These are phyloP conservation scores for Avicennia marina DNA, from an alignment of 257 asterid species.

Conservation along the genomic window DNA sequence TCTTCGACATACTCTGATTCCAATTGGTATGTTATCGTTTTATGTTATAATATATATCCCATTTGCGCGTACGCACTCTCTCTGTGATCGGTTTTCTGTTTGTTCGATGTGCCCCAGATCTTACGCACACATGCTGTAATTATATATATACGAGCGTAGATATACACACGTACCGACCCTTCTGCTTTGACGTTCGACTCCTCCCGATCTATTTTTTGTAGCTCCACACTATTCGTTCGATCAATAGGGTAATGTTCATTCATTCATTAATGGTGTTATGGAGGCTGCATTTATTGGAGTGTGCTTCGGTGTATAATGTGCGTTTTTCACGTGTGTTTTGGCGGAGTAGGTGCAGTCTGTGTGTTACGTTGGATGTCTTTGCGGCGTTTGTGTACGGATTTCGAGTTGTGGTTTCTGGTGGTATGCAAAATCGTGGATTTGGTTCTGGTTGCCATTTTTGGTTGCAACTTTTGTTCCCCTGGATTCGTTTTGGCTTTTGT, in stretches of 20 bases:
- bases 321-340: not conserved
- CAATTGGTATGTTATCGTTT: not conserved
- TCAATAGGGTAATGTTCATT: conserved; percentile 24
- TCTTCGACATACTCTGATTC: not conserved
- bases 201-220: conserved; percentile 27
- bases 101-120: conserved; percentile 41
- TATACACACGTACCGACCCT: conserved; percentile 25
- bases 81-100: conserved; percentile 32
- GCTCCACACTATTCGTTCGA: conserved; percentile 4
- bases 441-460: conserved; percentile 20
- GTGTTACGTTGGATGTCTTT: not conserved
- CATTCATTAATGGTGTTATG: too few relatives aligned
- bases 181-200: conserved; percentile 23
- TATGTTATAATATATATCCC: conserved; percentile 6
- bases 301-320: not conserved
- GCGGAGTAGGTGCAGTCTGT: not conserved
- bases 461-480: not conserved
- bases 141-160: conserved; percentile 11
- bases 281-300: too few relatives aligned
- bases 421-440: conserved; percentile 9
- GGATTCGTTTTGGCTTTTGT: not conserved
- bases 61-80: conserved; percentile 14
- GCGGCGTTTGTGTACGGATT: not conserved
- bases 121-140: conserved; percentile 18
- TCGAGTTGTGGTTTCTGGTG: not conserved